These are phyloP conservation scores for Blastocystis sp. DNA, from an alignment of 352 stramenopile species.

Conservation along the genomic window DNA sequence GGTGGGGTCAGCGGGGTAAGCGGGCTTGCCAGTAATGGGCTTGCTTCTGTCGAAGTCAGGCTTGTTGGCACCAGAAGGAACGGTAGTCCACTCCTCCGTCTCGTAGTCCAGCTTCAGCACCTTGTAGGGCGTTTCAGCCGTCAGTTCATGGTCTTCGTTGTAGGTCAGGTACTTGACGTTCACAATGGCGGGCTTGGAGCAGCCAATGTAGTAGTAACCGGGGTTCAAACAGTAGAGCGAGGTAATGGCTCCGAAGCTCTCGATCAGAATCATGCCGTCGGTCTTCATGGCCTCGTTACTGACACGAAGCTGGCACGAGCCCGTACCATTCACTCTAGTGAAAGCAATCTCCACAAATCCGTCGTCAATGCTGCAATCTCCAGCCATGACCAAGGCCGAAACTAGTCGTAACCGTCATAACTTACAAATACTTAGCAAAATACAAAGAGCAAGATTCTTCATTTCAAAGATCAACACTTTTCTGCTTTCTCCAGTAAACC, in stretches of 20 bases:
- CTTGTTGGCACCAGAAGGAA: constrained; percentile 6
- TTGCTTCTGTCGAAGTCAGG: neutral
- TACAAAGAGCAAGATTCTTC: too few relatives aligned
- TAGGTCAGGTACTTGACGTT: constrained; percentile 15
- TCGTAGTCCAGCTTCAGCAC: too few relatives aligned
- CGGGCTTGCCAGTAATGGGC: too few relatives aligned
- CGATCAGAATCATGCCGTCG: constrained; percentile 28
- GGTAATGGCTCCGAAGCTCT: neutral
- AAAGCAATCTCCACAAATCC: constrained; percentile 24
- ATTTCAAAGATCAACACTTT: too few relatives aligned
- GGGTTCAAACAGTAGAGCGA: neutral
- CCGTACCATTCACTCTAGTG: neutral
- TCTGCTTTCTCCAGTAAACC: too few relatives aligned
- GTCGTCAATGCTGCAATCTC: neutral
- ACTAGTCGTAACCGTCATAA: too few relatives aligned
- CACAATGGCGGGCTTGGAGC: neutral
- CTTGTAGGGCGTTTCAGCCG: neutral
- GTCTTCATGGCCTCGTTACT: constrained; percentile 11
- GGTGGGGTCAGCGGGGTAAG: too few relatives aligned
- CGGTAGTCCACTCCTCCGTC: constrained; percentile 14
- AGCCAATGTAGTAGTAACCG: constrained; percentile 45
- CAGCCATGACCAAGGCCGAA: too few relatives aligned
- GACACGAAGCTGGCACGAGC: constrained; percentile 16
- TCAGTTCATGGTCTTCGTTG: neutral
- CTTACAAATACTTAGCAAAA: too few relatives aligned